Base-by-base conservation (phyloP, 495 filamentous ascomycete genomes). In the Mycothermus thermophilus region DNA sequence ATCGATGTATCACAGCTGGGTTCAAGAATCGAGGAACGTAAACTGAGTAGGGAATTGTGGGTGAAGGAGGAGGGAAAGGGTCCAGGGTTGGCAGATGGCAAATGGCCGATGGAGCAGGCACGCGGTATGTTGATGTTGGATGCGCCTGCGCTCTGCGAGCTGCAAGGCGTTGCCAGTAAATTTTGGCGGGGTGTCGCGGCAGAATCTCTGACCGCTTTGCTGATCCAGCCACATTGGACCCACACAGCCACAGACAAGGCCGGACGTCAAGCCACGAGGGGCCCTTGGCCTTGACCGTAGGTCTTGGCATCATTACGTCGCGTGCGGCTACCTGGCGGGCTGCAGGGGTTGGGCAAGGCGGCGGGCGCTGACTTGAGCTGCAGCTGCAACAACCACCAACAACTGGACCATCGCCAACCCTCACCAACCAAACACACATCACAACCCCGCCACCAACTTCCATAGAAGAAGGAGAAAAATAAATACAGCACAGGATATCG, bases 291-390 rank as follows among this genome's bases (percentile, higher is more conserved):
- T n/a, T n/a, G n/a, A n/a, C n/a, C n/a, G n/a, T n/a, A n/a, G n/a
- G n/a, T n/a, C n/a, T n/a, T n/a, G n/a, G n/a, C n/a, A n/a, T 38
- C 26, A 48, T 55, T 55, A 51, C 52, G 52, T 55, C 52, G 46
- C 44, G 40, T 34, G 38, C 44, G 46, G 52, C 46, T 46, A 53
- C 52, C 51, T 55, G 43, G 41, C 34, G 42, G 30, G 21, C 17
- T 17, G 32, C 35, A 34, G 40, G 34, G 38, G 33, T 15, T 18
- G 16, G 35, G 24, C 21, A 31, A 22, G 31, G 35, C 26, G 42
- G 36, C 41, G 46, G n/a, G n/a, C n/a, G n/a, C n/a, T n/a, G n/a
- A n/a, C 33, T 42, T 30, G 37, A 40, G 38, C 26, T 41, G 37
- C 35, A 41, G 48, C 48, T 42, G 40, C 14, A 19, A 30, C 29